Evolutionary conservation across 768 basidiomycete genomes (phyloP), one percentile per base, ranked within the genome.

Genomic region (Tylopilus subfusipes): DNA sequence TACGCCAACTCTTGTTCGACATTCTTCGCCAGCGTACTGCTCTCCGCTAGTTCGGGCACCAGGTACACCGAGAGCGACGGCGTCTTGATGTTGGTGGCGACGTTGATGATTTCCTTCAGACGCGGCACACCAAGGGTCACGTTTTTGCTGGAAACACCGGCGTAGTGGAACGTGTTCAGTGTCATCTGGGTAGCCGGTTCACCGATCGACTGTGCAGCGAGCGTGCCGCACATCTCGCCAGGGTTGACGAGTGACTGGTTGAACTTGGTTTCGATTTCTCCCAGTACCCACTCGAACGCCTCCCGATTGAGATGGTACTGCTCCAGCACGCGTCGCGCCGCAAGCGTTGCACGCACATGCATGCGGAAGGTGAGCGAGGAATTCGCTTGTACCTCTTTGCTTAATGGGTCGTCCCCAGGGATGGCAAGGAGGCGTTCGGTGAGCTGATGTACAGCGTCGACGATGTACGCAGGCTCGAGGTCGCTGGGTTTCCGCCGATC

Each of bases 121-220:
- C 97, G 95, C 2, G 97, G 97, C 2, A 99, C 97, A 86, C 97
- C 97, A 55, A 98, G 91, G 0, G 97, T 99, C 47, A 99, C 97
- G 73, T 97, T 98, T 76, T 98, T 98, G 67, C 90, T 93, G n/a
- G 97, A 96, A 24, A 99, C 97, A 86, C 97, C 97, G 56, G 97
- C 97, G 70, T 98, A 98, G 74, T 99, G 97, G 90, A 98, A 99
- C 0, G 96, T 98, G 72, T 99, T 99, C 54, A 99, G 73, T 7
- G 97, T 98, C 97, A 99, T 98, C 75, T 99, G 97, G 1, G 97
- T 99, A 5, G 97, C 97, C 0, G 97, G 97, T 77, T 98, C 97
- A 72, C 97, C 97, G 60, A 98, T 99, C 0, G 97, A 98, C 75
- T 99, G 97, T 1, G 97, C 97, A 34, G 96, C 89, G 21, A 98